Evolutionary conservation across 768 basidiomycete genomes (phyloP).

Genomic region (Rhodotorula kratochvilovae): DNA sequence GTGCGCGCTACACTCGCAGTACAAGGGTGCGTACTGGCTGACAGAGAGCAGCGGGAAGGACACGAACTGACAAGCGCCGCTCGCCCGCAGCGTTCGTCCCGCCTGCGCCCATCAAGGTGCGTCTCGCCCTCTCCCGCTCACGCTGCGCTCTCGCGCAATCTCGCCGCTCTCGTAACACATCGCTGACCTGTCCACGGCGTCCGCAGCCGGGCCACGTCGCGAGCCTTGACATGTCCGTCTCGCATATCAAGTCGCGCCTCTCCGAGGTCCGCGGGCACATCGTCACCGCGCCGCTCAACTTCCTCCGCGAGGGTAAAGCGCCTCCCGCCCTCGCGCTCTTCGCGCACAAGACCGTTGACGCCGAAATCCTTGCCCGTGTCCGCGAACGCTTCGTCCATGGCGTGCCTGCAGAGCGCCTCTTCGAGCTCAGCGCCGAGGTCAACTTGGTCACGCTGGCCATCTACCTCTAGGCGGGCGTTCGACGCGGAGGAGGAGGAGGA

Average conservation of each 20-base stretch:
- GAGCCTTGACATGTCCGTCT: conserved; percentile 19
- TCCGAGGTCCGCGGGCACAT: conserved; percentile 36
- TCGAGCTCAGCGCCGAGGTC: conserved; percentile 24
- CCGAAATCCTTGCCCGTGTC: background rate
- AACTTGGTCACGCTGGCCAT: conserved; percentile 25
- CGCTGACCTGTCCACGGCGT: background rate
- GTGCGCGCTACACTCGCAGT: background rate
- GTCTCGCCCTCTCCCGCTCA: background rate
- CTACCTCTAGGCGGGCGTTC: background rate
- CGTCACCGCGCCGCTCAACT: conserved; percentile 40
- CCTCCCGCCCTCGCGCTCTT: background rate
- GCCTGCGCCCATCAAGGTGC: conserved; percentile 28
- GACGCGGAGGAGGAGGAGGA: too few relatives aligned
- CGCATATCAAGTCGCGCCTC: conserved; percentile 36
- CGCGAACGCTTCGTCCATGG: too few relatives aligned
- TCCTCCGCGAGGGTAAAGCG: conserved; percentile 35
- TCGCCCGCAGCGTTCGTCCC: conserved; percentile 23
- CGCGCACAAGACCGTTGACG: background rate
- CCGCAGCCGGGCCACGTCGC: conserved; percentile 32
- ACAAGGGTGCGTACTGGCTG: background rate
- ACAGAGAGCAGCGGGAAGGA: background rate
- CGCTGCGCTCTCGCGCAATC: background rate
- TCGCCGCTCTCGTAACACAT: too few relatives aligned
- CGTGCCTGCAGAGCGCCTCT: background rate
- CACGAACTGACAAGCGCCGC: background rate